These are phyloP conservation scores for Hymenoscyphus infarciens DNA, from an alignment of 2,329 filamentous ascomycete species.

Conservation along the genomic window DNA sequence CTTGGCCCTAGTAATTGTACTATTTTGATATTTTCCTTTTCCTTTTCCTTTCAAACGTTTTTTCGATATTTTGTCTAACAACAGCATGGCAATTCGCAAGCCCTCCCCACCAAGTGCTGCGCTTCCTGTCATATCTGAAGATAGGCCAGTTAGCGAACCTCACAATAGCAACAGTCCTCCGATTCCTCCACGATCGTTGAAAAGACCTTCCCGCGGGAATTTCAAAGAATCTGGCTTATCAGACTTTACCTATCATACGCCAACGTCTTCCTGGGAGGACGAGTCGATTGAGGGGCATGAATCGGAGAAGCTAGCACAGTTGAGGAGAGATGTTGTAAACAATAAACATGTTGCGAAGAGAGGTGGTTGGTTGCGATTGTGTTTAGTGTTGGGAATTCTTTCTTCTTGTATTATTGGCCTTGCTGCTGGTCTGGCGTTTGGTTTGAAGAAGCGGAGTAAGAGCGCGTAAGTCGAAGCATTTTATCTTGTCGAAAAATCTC, in stretches of 20 bases:
- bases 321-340: conserved; percentile 21
- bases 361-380: conserved; percentile 35
- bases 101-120: conserved; percentile 5
- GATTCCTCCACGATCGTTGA: conserved; percentile 24
- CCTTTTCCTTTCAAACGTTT: background rate
- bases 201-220: conserved; percentile 21
- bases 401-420: conserved; percentile 31
- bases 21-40: background rate
- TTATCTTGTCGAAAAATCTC: background rate
- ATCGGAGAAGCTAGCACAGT: conserved; percentile 24
- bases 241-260: conserved; percentile 16
- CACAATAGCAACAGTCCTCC: conserved; percentile 14
- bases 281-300: conserved; percentile 14
- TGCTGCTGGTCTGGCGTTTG: conserved; percentile 34
- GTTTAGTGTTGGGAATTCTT: conserved; percentile 26
- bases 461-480: conserved; percentile 14
- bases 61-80: background rate
- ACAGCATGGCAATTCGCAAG: conserved; percentile 8
- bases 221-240: conserved; percentile 20
- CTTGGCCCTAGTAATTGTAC: background rate
- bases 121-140: conserved; percentile 26
- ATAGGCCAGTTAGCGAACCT: conserved; percentile 10
- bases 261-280: conserved; percentile 26
- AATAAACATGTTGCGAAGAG: conserved; percentile 33
- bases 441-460: conserved; percentile 27